These are phyloP conservation scores for Kockiozyma suomiensis DNA, from an alignment of 805 yeast genomes.

Conservation along the genomic window DNA sequence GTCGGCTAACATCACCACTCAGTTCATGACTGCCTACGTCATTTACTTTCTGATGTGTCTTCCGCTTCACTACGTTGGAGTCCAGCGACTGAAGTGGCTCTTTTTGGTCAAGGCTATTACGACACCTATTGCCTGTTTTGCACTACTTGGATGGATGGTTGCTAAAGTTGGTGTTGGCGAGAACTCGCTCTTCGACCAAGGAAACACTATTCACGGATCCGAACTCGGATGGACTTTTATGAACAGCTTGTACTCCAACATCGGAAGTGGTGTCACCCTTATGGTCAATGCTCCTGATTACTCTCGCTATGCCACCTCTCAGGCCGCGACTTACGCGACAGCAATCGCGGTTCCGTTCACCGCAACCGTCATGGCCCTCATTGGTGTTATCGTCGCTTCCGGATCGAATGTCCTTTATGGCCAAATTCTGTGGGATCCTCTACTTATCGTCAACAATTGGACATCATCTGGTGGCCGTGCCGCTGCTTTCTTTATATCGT, in stretches of 20 bases:
- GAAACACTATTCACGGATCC: conserved; percentile 39
- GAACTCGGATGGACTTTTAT: conserved; percentile 49
- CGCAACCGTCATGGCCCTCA: conserved; percentile 51
- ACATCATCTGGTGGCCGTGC: conserved; percentile 48
- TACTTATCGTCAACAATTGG: conserved; percentile 48
- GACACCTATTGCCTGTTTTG: conserved; percentile 27
- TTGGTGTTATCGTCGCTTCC: conserved; percentile 52
- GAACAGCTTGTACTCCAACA: conserved; percentile 46
- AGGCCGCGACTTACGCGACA: conserved; percentile 45
- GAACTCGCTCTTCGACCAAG: conserved; percentile 24
- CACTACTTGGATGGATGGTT: conserved; percentile 29
- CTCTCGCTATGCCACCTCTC: conserved; percentile 46
- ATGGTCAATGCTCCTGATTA: conserved; percentile 49
- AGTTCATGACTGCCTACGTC: conserved; percentile 31
- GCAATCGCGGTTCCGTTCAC: conserved; percentile 45
- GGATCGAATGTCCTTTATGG: conserved; percentile 49
- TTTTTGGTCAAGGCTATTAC: conserved; percentile 27
- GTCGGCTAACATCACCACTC: conserved; percentile 42
- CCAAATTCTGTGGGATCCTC: conserved; percentile 53
- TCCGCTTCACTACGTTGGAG: conserved; percentile 29
- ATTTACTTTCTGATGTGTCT: conserved; percentile 23
- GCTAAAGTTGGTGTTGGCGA: conserved; percentile 23
- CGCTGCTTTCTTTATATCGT: conserved; percentile 51
- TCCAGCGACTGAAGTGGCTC: conserved; percentile 20
- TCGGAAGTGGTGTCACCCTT: conserved; percentile 48